Base-by-base conservation (phyloP, 2,329 filamentous ascomycete genomes). In the Ophidiomyces ophidiicola region DNA sequence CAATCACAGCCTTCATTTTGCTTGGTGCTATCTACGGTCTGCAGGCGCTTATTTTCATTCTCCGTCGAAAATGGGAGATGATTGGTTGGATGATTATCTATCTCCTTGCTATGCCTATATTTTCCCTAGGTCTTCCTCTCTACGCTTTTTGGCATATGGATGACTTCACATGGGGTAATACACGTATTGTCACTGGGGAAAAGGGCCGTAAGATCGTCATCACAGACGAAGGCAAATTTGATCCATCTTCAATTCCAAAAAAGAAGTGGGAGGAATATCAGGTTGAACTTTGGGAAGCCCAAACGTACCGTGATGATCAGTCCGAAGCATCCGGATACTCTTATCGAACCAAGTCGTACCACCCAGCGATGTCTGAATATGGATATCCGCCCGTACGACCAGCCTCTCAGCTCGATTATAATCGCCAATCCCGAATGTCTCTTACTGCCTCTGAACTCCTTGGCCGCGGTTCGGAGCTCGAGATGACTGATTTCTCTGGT, bases 221-320 rank as follows among this genome's bases (percentile, higher is more conserved):
- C 49, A 84, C 86, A 1, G 90, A 98, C 59, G 90, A 98, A 66
- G 90, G 90, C 68, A 94, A 94, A 62, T 98, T 96, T 56, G 90
- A 98, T 56, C 88, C 90, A 10, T 70, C 73, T 32, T 83, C 79
- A 25, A 96, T 98, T 50, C 90, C 90, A 14, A 83, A 84, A 66
- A 98, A 96, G 78, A 90, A 83, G 71, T 98, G 90, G 90, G 90
- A 98, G 61, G 90, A 98, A 54, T 98, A 96, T 61, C 90, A 98
- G 62, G 82, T 82, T 46, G 90, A 96, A 70, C 77, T 98, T 31
- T 98, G 88, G 90, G 90, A 98, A 56, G 81, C 82, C 1, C 84
- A 93, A 63, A 92, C 82, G n/a, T 80, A 81, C 44, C 72, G 70
- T 34, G 74, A 78, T 53, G 90, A 98, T 56, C 79, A 74, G 44